Percentiles rank a stretch among this genome's conserved stretches.
These are phyloP conservation scores for Populus pruinosa DNA, from an alignment of 345 rosid genomes.

Conservation along the genomic window DNA sequence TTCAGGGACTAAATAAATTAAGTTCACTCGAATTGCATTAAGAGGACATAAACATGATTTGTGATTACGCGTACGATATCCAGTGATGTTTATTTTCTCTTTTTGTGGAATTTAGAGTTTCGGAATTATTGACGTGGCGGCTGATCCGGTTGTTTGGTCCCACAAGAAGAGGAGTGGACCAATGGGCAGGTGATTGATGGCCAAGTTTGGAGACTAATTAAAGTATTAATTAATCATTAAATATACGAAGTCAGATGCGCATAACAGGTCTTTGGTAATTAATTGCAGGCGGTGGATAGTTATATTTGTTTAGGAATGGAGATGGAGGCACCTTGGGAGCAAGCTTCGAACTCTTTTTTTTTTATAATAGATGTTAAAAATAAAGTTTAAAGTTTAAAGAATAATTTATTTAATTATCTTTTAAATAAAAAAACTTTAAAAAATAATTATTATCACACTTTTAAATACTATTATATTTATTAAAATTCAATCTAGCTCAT, in stretches of 20 bases:
- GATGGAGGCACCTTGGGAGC: too few relatives aligned
- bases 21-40: background rate
- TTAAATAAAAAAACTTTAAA: too few relatives aligned
- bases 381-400: too few relatives aligned
- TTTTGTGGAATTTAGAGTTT: background rate
- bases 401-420: too few relatives aligned
- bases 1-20: background rate
- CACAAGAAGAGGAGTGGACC: background rate
- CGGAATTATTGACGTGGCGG: background rate
- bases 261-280: background rate
- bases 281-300: background rate
- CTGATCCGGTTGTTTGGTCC: background rate
- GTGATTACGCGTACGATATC: conserved; percentile 27
- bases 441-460: too few relatives aligned
- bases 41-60: background rate
- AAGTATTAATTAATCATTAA: background rate
- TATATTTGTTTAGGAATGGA: background rate
- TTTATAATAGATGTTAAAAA: too few relatives aligned
- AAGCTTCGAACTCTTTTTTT: too few relatives aligned
- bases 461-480: too few relatives aligned
- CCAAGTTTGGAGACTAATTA: background rate
- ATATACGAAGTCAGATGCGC: background rate
- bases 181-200: background rate
- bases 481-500: too few relatives aligned
- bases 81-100: conserved; percentile 13